Percentiles rank a stretch among this genome's conserved stretches.
Evolutionary conservation across 192 early-diverging fungal genomes (phyloP).

Genomic region (Coemansia sp.): DNA sequence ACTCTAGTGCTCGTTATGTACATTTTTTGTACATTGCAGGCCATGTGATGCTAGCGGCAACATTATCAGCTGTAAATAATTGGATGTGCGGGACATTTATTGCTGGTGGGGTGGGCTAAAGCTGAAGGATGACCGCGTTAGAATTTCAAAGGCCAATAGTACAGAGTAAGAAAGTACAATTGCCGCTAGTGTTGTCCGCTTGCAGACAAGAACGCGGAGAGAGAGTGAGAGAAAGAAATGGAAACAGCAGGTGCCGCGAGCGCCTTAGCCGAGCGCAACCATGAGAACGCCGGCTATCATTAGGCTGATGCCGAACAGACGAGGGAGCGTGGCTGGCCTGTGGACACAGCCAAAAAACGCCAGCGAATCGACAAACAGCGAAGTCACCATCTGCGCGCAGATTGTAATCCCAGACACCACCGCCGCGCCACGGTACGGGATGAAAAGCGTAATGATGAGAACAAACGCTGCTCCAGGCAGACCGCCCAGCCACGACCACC

Average conservation of each 20-base stretch:
- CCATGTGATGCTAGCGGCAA: too few relatives aligned
- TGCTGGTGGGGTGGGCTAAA: neutral
- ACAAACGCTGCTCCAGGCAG: slow-evolving; percentile 43
- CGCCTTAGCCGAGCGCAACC: slow-evolving; percentile 39
- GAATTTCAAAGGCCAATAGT: neutral
- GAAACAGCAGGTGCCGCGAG: too few relatives aligned
- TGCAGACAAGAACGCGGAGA: too few relatives aligned
- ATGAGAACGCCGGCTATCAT: slow-evolving; percentile 49
- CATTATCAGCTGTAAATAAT: too few relatives aligned
- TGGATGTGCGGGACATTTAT: neutral
- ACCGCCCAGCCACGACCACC: slow-evolving; percentile 51
- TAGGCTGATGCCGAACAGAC: slow-evolving; percentile 24
- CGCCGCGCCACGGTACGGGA: slow-evolving; percentile 45
- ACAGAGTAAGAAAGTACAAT: neutral
- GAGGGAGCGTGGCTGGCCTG: slow-evolving; percentile 28
- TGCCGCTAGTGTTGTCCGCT: too few relatives aligned
- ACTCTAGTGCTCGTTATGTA: too few relatives aligned
- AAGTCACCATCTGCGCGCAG: slow-evolving; percentile 47
- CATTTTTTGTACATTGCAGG: too few relatives aligned
- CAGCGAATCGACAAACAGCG: slow-evolving; percentile 42
- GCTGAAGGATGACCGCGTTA: neutral
- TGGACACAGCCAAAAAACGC: slow-evolving; percentile 43
- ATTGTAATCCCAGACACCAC: slow-evolving; percentile 48
- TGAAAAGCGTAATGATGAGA: slow-evolving; percentile 47
- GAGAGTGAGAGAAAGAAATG: neutral